Conservation (phyloP, 2,329 filamentous ascomycete species). For the Fusarium tupiense region DNA sequence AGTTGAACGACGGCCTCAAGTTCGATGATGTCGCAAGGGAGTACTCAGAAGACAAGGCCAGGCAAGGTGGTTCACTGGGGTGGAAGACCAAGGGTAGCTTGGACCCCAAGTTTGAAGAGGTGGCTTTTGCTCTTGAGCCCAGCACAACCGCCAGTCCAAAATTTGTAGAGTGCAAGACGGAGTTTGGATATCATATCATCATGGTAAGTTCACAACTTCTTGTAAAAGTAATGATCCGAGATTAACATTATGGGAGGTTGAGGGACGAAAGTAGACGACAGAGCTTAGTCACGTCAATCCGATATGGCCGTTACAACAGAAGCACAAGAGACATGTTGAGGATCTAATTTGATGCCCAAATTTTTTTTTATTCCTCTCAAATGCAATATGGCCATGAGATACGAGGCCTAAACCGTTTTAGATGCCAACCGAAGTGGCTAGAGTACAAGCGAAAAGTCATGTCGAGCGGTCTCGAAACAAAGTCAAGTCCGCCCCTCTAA, state of each 20-base stretch:
- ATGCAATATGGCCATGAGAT: conserved; percentile 50
- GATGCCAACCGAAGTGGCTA: conserved; percentile 59
- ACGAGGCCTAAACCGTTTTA: conserved; percentile 51
- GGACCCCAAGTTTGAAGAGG: conserved; percentile 75
- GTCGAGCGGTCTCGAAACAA: conserved; percentile 46
- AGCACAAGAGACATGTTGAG: conserved; percentile 4
- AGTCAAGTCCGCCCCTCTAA: conserved; percentile 52
- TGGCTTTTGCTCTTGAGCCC: conserved; percentile 74
- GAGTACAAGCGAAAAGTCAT: conserved; percentile 56
- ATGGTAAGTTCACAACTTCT: conserved; percentile 65
- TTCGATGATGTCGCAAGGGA: conserved; percentile 80
- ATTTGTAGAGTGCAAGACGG: conserved; percentile 76
- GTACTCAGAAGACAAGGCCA: conserved; percentile 81
- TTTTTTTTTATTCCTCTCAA: conserved; percentile 52
- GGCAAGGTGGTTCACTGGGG: conserved; percentile 74
- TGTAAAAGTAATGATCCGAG: not conserved
- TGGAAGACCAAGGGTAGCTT: conserved; percentile 77
- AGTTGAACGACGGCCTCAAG: conserved; percentile 72
- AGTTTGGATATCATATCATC: conserved; percentile 81
- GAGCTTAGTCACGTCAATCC: not conserved
- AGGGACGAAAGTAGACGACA: conserved; percentile 52
- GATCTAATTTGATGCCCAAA: conserved; percentile 45
- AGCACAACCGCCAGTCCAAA: conserved; percentile 73
- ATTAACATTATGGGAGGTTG: conserved; percentile 46
- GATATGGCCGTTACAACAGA: not conserved